Conservation (phyloP, 345 rosid genomes). For the Salix viminalis region DNA sequence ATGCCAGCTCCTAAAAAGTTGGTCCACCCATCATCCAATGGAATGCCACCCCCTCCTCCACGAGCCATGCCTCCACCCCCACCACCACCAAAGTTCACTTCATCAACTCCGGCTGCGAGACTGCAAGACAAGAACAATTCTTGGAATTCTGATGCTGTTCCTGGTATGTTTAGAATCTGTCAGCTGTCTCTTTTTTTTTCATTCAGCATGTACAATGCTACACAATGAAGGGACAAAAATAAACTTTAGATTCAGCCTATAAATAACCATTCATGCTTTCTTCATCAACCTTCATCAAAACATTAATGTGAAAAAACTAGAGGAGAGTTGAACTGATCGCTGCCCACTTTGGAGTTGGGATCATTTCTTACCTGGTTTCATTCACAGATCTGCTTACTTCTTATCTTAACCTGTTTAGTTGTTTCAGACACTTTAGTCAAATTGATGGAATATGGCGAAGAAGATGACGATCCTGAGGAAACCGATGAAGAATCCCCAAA, state of each 20-base stretch:
- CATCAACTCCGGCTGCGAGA: conserved; percentile 24
- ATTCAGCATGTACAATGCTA: too few species aligned
- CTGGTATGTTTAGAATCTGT: conserved; percentile 39
- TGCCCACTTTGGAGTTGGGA: neutral
- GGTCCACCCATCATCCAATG: conserved; percentile 28
- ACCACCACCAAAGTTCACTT: conserved; percentile 49
- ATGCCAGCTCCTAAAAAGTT: conserved; percentile 52
- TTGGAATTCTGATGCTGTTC: conserved; percentile 35
- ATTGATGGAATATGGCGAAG: conserved; percentile 78
- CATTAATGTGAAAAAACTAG: neutral
- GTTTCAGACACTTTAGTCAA: conserved; percentile 73
- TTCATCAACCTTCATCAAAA: too few species aligned
- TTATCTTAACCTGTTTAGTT: conserved; percentile 1
- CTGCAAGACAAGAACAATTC: conserved; percentile 20
- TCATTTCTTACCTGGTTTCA: neutral
- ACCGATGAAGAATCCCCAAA: conserved; percentile 20
- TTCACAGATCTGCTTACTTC: neutral
- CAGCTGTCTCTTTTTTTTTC: neutral
- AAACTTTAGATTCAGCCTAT: too few species aligned
- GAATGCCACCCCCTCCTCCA: conserved; percentile 42
- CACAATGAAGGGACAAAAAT: too few species aligned
- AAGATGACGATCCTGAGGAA: conserved; percentile 59
- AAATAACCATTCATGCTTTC: too few species aligned
- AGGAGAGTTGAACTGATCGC: neutral
- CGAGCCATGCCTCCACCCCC: conserved; percentile 50